phyloP scores from a whole-genome alignment of 2,329 filamentous ascomycete species.

The Calonectria ilicicola region DNA sequence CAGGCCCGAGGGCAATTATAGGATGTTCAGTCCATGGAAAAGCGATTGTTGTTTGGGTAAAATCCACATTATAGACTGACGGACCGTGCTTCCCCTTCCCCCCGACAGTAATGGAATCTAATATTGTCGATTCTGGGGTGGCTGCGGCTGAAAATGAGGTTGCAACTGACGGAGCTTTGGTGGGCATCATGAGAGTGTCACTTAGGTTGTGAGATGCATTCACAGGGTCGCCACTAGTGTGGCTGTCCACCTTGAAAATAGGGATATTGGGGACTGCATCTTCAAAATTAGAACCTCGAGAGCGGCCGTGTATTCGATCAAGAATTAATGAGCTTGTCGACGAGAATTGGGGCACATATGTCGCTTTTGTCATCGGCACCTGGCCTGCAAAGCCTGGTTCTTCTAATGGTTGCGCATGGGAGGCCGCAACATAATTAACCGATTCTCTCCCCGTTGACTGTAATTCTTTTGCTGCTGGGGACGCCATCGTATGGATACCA shows the following conservation, averaged over 20 bases:
- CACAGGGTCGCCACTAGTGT: neutral
- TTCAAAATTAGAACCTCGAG: conserved; percentile 11
- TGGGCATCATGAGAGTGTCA: conserved; percentile 31
- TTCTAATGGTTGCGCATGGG: neutral
- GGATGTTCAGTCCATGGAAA: conserved; percentile 37
- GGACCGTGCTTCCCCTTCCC: conserved; percentile 47
- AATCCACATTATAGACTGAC: conserved; percentile 39
- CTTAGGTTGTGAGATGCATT: conserved; percentile 1
- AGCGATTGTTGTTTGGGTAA: conserved; percentile 47
- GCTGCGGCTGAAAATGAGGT: conserved; percentile 16
- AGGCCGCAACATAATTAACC: neutral
- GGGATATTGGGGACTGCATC: neutral
- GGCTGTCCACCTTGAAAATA: neutral
- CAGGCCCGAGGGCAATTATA: neutral
- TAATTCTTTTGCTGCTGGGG: neutral
- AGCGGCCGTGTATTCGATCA: conserved; percentile 37
- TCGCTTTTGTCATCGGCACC: conserved; percentile 10
- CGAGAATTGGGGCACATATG: conserved; percentile 48
- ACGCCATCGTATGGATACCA: neutral
- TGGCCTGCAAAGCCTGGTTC: neutral
- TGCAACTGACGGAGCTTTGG: neutral
- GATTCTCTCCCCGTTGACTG: neutral
- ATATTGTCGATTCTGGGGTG: neutral
- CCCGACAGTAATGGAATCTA: conserved; percentile 16
- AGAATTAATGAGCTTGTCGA: conserved; percentile 43